These are phyloP conservation scores for Simmondsia chinensis DNA, from an alignment of 148 eudicot species.

Conservation along the genomic window DNA sequence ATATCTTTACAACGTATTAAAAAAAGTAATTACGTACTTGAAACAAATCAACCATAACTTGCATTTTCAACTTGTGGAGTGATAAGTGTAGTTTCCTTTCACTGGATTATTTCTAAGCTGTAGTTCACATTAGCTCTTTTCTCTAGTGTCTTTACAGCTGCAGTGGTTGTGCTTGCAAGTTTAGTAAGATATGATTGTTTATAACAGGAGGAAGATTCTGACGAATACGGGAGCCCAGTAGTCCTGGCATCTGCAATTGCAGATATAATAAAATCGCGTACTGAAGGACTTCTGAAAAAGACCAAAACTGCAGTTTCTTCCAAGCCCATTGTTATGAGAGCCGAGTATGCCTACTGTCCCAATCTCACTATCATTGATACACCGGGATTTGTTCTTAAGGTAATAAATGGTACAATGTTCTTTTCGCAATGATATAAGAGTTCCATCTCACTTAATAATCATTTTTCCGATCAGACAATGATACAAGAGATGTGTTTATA, in stretches of 20 bases:
- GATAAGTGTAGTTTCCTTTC: no score
- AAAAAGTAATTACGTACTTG: no score
- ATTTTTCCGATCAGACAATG: no score
- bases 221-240: slow-evolving; percentile 78
- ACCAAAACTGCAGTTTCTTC: slow-evolving; percentile 75
- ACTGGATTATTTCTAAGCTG: no score
- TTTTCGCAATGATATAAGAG: neutral
- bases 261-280: slow-evolving; percentile 77
- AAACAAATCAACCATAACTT: no score
- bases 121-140: no score
- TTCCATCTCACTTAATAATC: neutral
- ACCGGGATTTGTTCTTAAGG: slow-evolving; percentile 97
- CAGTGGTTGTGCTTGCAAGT: neutral
- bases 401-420: slow-evolving; percentile 10
- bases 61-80: no score
- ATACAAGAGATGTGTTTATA: no score
- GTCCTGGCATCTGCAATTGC: slow-evolving; percentile 66
- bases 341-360: slow-evolving; percentile 95
- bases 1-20: no score
- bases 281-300: slow-evolving; percentile 65
- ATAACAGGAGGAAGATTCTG: slow-evolving; percentile 85
- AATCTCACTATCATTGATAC: slow-evolving; percentile 97
- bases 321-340: slow-evolving; percentile 95
- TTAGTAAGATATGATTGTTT: slow-evolving; percentile 4
- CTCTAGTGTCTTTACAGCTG: neutral